Conservation (phyloP, 176 grass and related monocot genomes). For the Dendrocalamus sinicus region DNA sequence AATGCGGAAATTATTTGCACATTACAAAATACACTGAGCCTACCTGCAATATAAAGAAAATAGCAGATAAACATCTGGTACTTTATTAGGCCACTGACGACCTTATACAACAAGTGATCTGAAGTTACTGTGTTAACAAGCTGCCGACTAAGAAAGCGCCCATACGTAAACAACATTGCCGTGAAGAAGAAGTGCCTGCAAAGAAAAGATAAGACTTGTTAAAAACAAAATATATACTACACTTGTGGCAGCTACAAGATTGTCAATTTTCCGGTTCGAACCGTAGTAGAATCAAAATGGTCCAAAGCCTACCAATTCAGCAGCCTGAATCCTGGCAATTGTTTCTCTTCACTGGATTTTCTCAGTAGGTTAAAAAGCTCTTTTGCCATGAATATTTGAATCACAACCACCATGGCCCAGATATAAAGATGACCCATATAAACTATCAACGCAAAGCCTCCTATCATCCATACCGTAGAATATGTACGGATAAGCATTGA, state of each 20-base stretch:
- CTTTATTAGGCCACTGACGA: slow-evolving; percentile 87
- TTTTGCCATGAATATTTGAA: slow-evolving; percentile 96
- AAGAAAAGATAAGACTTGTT: slow-evolving; percentile 23
- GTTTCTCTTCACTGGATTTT: slow-evolving; percentile 90
- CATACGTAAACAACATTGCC: slow-evolving; percentile 95
- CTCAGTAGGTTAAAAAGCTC: slow-evolving; percentile 96
- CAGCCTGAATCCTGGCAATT: slow-evolving; percentile 87
- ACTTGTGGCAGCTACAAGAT: neutral
- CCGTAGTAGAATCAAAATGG: slow-evolving; percentile 13
- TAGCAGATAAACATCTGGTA: slow-evolving; percentile 99
- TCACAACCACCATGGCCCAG: slow-evolving; percentile 96
- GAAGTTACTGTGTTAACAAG: slow-evolving; percentile 93
- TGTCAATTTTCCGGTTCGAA: neutral
- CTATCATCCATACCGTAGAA: slow-evolving; percentile 97
- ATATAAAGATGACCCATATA: slow-evolving; percentile 98
- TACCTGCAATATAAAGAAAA: slow-evolving; percentile 99
- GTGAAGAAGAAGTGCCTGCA: slow-evolving; percentile 99
- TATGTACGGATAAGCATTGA: slow-evolving; percentile 99
- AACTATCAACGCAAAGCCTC: slow-evolving; percentile 71
- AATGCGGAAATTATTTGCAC: slow-evolving; percentile 25
- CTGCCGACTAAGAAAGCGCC: slow-evolving; percentile 92
- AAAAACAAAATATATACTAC: slow-evolving; percentile 1
- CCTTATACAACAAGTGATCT: slow-evolving; percentile 89
- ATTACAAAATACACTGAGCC: slow-evolving; percentile 39
- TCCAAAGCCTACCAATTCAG: slow-evolving; percentile 76